Evolutionary conservation across 208 protist species (phyloP), one percentile per base, ranked within the genome.

Genomic region (Crithidia bombi): DNA sequence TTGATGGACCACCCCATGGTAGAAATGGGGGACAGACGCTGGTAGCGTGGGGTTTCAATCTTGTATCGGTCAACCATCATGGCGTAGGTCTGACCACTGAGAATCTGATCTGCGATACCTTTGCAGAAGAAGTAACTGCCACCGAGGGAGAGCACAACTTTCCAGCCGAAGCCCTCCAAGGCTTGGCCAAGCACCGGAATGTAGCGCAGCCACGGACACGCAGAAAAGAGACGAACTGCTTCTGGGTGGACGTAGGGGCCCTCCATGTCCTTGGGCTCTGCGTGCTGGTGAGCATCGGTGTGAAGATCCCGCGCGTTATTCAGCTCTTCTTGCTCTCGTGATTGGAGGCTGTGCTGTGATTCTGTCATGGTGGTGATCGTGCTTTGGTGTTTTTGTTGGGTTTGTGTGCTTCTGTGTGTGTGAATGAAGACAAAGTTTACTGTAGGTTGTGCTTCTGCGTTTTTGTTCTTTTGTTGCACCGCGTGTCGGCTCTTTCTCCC

Each of bases 1-100:
- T 92, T 94, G 51, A 90, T 75, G 28, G 89, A 83, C 78, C 80
- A 89, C 21, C 82, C 89, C 78, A 94, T 79, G 3, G 64, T 67
- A 1, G 69, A 66, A 32, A 92, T 68, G 25, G 57, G 66, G 10
- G 65, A 65, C 50, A 92, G 75, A 33, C 83, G 83, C 75, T 89
- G 81, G 64, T 87, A 92, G 12, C 70, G 57, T 51, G 47, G 46
- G 2, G 46, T 75, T 21, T 65, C 65, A 12, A 87, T 63, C 14
- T 72, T 74, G 67, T 73, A 87, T 39, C 74, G 75, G 19, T 62
- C 19, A 26, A 77, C 57, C 47, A 92, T 83, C 82, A 94, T 87
- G 30, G 86, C 66, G 57, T 72, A 79, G 23, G 65, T 43, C 11
- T 78, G 67, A 46, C 56, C 59, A 23, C 38, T 56, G 35, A 94